phyloP scores from a whole-genome alignment of 495 filamentous ascomycete genomes.

The Penicillium bovifimosum region DNA sequence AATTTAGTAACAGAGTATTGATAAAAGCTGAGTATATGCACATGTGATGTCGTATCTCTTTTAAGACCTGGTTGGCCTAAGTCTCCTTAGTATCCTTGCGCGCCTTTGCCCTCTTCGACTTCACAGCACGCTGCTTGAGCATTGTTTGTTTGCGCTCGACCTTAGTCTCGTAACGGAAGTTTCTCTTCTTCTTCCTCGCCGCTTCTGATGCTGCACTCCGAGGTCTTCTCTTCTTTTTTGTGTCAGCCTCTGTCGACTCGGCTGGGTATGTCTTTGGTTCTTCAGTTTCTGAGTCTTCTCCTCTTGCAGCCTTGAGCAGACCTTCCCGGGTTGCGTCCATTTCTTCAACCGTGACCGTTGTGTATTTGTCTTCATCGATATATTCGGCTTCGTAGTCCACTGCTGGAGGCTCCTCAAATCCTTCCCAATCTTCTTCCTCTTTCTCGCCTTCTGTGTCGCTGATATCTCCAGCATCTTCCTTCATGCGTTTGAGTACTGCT shows the following conservation, averaged over 20 bases:
- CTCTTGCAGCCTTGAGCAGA: slow-evolving; percentile 47
- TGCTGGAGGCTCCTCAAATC: slow-evolving; percentile 51
- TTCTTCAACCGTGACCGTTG: slow-evolving; percentile 89
- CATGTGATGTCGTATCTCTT: slow-evolving; percentile 10
- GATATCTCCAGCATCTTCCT: slow-evolving; percentile 46
- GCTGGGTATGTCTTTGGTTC: slow-evolving; percentile 21
- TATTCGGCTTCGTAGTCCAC: slow-evolving; percentile 88
- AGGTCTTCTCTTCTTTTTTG: slow-evolving; percentile 36
- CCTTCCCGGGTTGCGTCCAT: slow-evolving; percentile 74
- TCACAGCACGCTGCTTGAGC: slow-evolving; percentile 62
- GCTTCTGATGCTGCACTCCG: slow-evolving; percentile 51
- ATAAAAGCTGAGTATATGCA: slow-evolving; percentile 8
- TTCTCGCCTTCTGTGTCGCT: slow-evolving; percentile 33
- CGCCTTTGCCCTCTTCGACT: slow-evolving; percentile 43
- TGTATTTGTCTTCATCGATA: slow-evolving; percentile 91
- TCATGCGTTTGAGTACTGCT: slow-evolving; percentile 48
- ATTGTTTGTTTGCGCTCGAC: slow-evolving; percentile 62
- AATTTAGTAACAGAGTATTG: background rate
- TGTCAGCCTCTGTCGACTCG: slow-evolving; percentile 18
- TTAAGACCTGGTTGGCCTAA: background rate
- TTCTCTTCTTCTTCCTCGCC: slow-evolving; percentile 73
- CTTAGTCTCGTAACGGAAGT: slow-evolving; percentile 90
- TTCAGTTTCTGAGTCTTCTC: slow-evolving; percentile 44
- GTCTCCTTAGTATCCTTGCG: slow-evolving; percentile 16
- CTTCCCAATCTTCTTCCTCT: slow-evolving; percentile 58